Conservation (phyloP, 2,329 filamentous ascomycete genomes). For the Pleurostoma richardsiae region DNA sequence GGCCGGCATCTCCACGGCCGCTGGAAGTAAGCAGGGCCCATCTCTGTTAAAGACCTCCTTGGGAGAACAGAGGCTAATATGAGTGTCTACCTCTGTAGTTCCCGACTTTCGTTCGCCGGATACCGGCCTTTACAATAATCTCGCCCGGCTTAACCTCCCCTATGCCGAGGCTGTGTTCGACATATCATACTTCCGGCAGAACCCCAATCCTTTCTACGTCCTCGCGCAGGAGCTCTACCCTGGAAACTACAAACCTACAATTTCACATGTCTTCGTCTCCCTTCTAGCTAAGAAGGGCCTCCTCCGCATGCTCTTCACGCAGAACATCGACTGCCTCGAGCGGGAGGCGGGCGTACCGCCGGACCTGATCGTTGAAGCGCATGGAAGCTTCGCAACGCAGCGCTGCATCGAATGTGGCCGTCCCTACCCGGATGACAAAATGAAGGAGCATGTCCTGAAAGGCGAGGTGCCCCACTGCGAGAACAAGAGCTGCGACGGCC, state of each 20-base stretch:
- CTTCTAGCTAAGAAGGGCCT: slow-evolving; percentile 75
- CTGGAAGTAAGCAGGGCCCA: slow-evolving; percentile 45
- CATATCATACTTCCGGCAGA: slow-evolving; percentile 78
- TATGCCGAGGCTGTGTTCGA: slow-evolving; percentile 93
- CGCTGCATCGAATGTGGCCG: slow-evolving; percentile 83
- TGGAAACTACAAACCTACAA: slow-evolving; percentile 79
- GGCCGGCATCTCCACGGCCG: slow-evolving; percentile 78
- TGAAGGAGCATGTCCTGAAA: slow-evolving; percentile 63
- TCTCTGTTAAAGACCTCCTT: neutral
- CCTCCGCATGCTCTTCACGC: slow-evolving; percentile 84
- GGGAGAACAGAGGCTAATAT: slow-evolving; percentile 9
- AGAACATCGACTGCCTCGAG: slow-evolving; percentile 97
- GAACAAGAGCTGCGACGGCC: slow-evolving; percentile 58
- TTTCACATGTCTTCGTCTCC: slow-evolving; percentile 84
- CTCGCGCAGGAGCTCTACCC: slow-evolving; percentile 91
- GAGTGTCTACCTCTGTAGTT: slow-evolving; percentile 52
- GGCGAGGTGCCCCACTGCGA: slow-evolving; percentile 68
- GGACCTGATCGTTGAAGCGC: slow-evolving; percentile 83
- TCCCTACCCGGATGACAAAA: slow-evolving; percentile 66
- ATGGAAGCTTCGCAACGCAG: slow-evolving; percentile 90
- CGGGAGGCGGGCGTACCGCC: slow-evolving; percentile 76
- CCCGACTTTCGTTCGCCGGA: slow-evolving; percentile 93
- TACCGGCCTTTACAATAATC: slow-evolving; percentile 90
- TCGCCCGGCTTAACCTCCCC: slow-evolving; percentile 78
- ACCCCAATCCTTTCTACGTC: slow-evolving; percentile 87